These are phyloP conservation scores for Aspergillus quadrilineatus DNA, from an alignment of 2,329 filamentous ascomycete species.

Conservation along the genomic window DNA sequence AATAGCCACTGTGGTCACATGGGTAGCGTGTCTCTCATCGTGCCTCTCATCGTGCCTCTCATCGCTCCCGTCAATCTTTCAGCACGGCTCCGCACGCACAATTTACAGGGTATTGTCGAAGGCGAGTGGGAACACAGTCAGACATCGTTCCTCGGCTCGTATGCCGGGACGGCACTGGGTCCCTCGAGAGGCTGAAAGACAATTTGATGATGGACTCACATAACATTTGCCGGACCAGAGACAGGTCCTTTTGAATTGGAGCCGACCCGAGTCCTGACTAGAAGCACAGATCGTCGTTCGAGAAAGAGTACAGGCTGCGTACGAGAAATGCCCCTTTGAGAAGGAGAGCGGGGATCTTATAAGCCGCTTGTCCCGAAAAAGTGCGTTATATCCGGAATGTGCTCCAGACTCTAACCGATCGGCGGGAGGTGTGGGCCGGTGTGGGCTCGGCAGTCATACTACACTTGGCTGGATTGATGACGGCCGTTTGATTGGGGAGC, in stretches of 20 bases:
- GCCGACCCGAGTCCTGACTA: not conserved
- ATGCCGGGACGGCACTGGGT: not conserved
- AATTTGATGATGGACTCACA: not conserved
- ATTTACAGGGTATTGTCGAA: not conserved
- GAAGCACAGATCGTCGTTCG: not conserved
- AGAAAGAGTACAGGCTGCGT: not conserved
- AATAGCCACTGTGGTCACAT: not conserved
- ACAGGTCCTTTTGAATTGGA: not conserved
- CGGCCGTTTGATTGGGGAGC: not conserved
- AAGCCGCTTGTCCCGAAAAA: not conserved
- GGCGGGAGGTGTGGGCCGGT: not conserved
- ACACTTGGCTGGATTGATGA: not conserved
- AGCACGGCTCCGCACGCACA: not conserved
- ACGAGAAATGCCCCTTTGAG: not conserved
- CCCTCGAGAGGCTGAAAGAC: not conserved
- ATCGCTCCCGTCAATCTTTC: not conserved
- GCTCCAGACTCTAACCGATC: constrained; percentile 4
- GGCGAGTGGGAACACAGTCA: not conserved
- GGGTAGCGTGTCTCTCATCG: not conserved
- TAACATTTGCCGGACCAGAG: not conserved
- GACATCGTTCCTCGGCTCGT: not conserved
- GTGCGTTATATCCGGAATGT: constrained; percentile 2
- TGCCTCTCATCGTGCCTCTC: not conserved
- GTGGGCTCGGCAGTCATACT: not conserved
- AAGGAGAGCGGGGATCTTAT: not conserved